Percentiles rank a stretch among this genome's conserved stretches.
Conservation (phyloP, 2,329 filamentous ascomycete genomes). For the Colletotrichum euphorbiae region DNA sequence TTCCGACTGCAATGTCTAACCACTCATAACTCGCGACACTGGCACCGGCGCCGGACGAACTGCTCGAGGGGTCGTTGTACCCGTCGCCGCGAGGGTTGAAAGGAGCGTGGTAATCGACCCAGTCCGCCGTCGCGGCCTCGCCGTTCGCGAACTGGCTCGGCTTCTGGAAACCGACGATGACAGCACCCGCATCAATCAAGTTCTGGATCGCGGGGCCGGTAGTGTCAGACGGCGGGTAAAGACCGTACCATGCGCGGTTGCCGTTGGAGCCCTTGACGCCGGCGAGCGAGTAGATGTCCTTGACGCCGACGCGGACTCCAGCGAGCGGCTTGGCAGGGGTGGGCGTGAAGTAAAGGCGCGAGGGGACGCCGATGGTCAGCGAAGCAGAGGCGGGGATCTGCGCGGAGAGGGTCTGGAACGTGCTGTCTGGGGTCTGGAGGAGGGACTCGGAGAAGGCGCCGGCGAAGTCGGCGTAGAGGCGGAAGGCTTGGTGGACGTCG, state of each 20-base stretch:
- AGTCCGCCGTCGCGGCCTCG: slow-evolving; percentile 59
- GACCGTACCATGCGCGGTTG: slow-evolving; percentile 66
- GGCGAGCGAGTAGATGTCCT: slow-evolving; percentile 70
- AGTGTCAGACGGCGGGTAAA: slow-evolving; percentile 59
- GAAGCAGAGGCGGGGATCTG: slow-evolving; percentile 46
- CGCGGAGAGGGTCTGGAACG: slow-evolving; percentile 50
- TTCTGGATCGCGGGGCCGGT: slow-evolving; percentile 65
- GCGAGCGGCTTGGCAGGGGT: slow-evolving; percentile 67
- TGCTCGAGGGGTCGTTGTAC: slow-evolving; percentile 58
- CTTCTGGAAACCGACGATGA: slow-evolving; percentile 60
- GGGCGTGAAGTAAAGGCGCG: slow-evolving; percentile 67
- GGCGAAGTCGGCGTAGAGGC: slow-evolving; percentile 51
- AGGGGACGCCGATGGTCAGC: slow-evolving; percentile 63
- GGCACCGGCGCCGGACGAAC: slow-evolving; percentile 48
- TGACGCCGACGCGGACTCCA: slow-evolving; percentile 70
- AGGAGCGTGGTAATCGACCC: slow-evolving; percentile 51
- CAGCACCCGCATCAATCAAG: slow-evolving; percentile 68
- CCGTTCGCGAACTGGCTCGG: slow-evolving; percentile 58
- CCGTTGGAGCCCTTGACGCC: slow-evolving; percentile 66
- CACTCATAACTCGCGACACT: slow-evolving; percentile 56
- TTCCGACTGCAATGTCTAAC: slow-evolving; percentile 58
- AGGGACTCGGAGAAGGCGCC: slow-evolving; percentile 48
- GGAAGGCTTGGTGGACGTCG: slow-evolving; percentile 49
- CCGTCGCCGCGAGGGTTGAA: slow-evolving; percentile 61
- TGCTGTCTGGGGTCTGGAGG: slow-evolving; percentile 46